A percentile compares a stretch with the other conserved stretches of the same genome.
Conservation (phyloP, 257 asterid species). For the Cinchona pubescens region DNA sequence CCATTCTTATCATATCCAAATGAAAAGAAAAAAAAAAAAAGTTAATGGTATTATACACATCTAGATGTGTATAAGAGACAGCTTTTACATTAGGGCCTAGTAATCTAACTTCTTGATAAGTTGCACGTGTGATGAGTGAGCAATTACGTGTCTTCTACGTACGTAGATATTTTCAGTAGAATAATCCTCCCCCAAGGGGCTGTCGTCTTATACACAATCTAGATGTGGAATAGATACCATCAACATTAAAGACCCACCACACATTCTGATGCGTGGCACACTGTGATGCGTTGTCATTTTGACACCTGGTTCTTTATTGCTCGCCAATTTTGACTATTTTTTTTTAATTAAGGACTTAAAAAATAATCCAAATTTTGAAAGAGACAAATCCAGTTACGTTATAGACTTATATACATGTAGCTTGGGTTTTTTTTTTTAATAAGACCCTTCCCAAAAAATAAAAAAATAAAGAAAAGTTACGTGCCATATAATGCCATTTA, state of each 20-base stretch:
- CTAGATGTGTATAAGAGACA: no score
- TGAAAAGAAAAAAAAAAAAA: no score
- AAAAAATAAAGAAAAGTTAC: no score
- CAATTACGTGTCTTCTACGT: not conserved
- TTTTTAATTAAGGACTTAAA: no score
- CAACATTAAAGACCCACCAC: not conserved
- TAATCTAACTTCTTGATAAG: not conserved
- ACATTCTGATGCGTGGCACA: constrained; percentile 16
- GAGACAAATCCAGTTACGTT: no score
- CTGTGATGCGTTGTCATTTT: constrained; percentile 7
- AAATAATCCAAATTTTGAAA: not conserved
- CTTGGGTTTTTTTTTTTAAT: no score
- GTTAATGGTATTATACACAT: no score
- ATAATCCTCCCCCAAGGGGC: not conserved
- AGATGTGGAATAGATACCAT: not conserved
- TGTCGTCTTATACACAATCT: not conserved
- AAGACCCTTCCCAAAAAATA: no score
- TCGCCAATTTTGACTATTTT: not conserved
- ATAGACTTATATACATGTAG: no score
- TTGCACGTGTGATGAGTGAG: constrained; percentile 10
- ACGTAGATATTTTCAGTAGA: not conserved
- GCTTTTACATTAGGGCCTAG: no score
- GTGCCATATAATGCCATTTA: no score
- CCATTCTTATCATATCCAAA: no score
- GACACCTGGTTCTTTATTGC: constrained; percentile 15